These are phyloP conservation scores for Suhomyces pyralidae DNA, from an alignment of 805 yeast species.

Conservation along the genomic window DNA sequence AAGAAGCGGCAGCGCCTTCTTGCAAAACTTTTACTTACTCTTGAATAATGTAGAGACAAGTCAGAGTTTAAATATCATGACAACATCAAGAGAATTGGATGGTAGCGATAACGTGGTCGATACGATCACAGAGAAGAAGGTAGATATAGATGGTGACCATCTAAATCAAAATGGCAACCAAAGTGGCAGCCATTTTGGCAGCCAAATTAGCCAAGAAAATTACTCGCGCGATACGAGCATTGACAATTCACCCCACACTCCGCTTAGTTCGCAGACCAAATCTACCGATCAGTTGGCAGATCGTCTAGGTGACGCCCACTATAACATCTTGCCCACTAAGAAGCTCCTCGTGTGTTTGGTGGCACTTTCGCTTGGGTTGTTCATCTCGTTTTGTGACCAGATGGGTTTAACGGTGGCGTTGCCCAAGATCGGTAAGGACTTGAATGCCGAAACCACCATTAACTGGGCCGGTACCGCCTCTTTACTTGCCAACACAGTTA, in stretches of 20 bases:
- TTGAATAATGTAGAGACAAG: neutral
- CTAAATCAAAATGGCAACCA: neutral
- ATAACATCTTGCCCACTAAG: slow-evolving; percentile 17
- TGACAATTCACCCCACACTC: neutral
- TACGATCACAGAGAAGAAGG: neutral
- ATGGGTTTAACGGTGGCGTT: slow-evolving; percentile 22
- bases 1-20: neutral
- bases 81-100: neutral
- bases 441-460: slow-evolving; percentile 19
- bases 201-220: neutral
- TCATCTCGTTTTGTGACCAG: slow-evolving; percentile 20
- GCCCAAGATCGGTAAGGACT: slow-evolving; percentile 16
- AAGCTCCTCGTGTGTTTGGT: slow-evolving; percentile 18
- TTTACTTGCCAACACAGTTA: slow-evolving; percentile 65
- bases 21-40: neutral
- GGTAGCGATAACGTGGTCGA: neutral
- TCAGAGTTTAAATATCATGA: neutral
- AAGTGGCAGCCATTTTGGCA: neutral
- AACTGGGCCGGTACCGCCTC: slow-evolving; percentile 73
- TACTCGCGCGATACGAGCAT: neutral
- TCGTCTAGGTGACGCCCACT: slow-evolving; percentile 19
- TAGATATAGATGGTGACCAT: neutral
- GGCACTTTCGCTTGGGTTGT: slow-evolving; percentile 17
- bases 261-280: neutral
- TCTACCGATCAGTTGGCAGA: slow-evolving; percentile 13